Conservation (phyloP, 2,329 filamentous ascomycete species). For the Neofusicoccum sp. region DNA sequence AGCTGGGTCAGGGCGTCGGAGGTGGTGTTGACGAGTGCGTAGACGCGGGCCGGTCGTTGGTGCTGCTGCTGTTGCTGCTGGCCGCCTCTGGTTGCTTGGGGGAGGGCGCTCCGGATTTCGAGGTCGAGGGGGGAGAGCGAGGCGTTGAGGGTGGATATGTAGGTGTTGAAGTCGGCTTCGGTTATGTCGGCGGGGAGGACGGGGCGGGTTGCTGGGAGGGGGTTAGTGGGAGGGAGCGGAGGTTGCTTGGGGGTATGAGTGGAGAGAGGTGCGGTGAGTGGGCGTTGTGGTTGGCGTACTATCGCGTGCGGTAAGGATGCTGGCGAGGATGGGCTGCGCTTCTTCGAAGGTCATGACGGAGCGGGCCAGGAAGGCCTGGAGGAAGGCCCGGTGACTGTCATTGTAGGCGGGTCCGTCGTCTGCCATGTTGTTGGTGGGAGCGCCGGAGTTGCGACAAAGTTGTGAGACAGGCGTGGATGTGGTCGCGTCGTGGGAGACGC, state of each 20-base stretch:
- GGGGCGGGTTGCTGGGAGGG: conserved; percentile 32
- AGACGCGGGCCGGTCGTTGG: conserved; percentile 56
- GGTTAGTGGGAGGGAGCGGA: neutral
- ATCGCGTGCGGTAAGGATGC: conserved; percentile 65
- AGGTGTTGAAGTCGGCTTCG: conserved; percentile 66
- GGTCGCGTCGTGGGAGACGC: conserved; percentile 8
- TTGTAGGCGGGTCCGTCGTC: conserved; percentile 44
- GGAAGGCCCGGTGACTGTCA: conserved; percentile 80
- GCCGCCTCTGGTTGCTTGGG: conserved; percentile 59
- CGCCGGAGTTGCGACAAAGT: neutral
- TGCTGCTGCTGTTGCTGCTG: neutral
- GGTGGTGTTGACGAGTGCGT: conserved; percentile 83
- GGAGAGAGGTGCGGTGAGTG: neutral
- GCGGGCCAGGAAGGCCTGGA: conserved; percentile 83
- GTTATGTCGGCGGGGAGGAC: conserved; percentile 66
- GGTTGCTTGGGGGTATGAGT: neutral
- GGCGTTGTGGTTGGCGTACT: conserved; percentile 35
- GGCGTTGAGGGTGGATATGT: conserved; percentile 70
- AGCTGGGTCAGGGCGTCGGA: conserved; percentile 85
- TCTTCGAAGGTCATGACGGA: conserved; percentile 76
- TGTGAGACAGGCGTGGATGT: neutral
- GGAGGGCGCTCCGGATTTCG: conserved; percentile 75
- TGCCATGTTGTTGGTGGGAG: conserved; percentile 4
- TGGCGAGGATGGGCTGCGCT: conserved; percentile 72
- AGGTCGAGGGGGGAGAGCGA: conserved; percentile 80